These are phyloP conservation scores for Colletotrichum musae DNA, from an alignment of 2,329 filamentous ascomycete species.

Conservation along the genomic window DNA sequence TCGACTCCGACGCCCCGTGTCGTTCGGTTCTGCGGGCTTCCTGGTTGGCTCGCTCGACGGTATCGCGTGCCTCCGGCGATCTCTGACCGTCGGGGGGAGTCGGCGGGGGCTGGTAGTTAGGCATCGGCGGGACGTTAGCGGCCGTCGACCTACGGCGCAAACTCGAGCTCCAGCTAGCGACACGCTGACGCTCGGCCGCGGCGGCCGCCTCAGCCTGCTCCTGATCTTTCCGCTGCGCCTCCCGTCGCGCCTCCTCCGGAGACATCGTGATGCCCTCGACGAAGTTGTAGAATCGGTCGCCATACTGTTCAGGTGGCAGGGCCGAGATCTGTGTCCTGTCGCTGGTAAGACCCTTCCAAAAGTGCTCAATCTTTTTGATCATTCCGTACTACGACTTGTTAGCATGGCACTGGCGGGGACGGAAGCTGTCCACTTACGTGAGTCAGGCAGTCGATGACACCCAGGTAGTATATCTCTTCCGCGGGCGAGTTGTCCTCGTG, in stretches of 20 bases:
- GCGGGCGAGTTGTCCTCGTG: slow-evolving; percentile 89
- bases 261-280: slow-evolving; percentile 93
- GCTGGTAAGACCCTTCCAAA: slow-evolving; percentile 93
- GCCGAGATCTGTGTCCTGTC: slow-evolving; percentile 92
- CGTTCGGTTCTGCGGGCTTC: slow-evolving; percentile 54
- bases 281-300: slow-evolving; percentile 94
- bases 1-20: slow-evolving; percentile 56
- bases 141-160: slow-evolving; percentile 49
- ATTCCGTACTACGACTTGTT: slow-evolving; percentile 81
- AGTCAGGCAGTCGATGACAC: slow-evolving; percentile 97
- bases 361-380: slow-evolving; percentile 95
- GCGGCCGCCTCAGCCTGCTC: slow-evolving; percentile 65
- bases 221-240: slow-evolving; percentile 71
- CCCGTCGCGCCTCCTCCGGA: slow-evolving; percentile 83
- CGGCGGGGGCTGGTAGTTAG: slow-evolving; percentile 61
- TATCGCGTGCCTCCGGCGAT: slow-evolving; percentile 57
- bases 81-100: slow-evolving; percentile 52
- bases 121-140: slow-evolving; percentile 58
- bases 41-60: slow-evolving; percentile 56
- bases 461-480: slow-evolving; percentile 97
- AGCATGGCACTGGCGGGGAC: slow-evolving; percentile 7
- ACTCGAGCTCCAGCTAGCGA: slow-evolving; percentile 55
- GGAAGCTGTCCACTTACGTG: slow-evolving; percentile 74
- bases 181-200: slow-evolving; percentile 51
- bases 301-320: slow-evolving; percentile 90